Evolutionary conservation across 2,329 filamentous ascomycete species (phyloP), one percentile per base, ranked within the genome.

Genomic region (Stagonosporopsis vannaccii): DNA sequence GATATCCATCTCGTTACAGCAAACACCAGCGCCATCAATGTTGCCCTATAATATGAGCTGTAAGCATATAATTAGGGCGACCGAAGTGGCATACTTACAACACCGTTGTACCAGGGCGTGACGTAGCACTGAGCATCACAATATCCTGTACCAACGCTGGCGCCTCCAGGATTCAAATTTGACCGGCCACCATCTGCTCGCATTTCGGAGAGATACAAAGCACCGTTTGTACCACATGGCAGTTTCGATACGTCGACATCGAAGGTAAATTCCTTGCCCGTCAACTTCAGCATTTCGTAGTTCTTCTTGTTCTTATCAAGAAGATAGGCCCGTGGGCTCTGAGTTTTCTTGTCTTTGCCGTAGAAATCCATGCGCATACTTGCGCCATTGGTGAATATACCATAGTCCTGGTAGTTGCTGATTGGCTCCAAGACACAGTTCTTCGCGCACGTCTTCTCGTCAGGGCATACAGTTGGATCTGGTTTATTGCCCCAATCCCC

Each of bases 251-350:
- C 84, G 70, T 91, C 88, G 23, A 90, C 87, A 51, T 90, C 87
- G 59, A 91, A 90, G 51, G 86, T 87, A 77, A 91, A 87, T 75
- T 91, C 88, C 69, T 87, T 82, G 75, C 85, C 86, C 50, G 86
- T 79, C 55, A 90, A 79, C 56, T 85, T 81, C 77, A 90, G 87
- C 70, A 84, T 82, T 77, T 89, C 78, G 75, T 91, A 91, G 56
- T 82, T 84, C 63, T 79, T 80, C 40, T 87, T 83, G 47, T 80
- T 78, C 64, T 74, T 64, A 13, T 83, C 82, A 79, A 90, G 84
- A 60, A 90, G 81, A 73, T 89, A 91, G 39, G 87, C 76, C 64
- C 88, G 84, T 51, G 85, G 80, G 32, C 77, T 77, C 41, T 80
- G 64, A 59, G 72, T 59, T n/a, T 64, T 61, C 58, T 65, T 61